These are phyloP conservation scores for Ganoderma sinense DNA, from an alignment of 1,284 basidiomycete genomes.

Conservation along the genomic window DNA sequence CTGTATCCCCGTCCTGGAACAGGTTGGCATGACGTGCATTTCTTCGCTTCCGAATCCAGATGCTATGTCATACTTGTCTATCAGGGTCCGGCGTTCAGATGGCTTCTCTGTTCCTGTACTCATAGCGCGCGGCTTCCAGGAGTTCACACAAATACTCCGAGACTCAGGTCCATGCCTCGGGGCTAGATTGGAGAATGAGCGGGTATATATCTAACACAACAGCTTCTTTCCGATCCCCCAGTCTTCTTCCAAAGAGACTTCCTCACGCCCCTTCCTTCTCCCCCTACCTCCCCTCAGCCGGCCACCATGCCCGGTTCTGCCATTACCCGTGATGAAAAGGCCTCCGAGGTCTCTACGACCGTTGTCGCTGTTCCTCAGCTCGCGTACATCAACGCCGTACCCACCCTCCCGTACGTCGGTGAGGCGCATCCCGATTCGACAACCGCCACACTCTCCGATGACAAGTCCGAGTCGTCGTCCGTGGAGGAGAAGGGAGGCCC, in stretches of 20 bases:
- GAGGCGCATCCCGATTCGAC: conserved; percentile 20
- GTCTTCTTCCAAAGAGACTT: neutral
- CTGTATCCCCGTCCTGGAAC: neutral
- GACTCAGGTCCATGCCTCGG: neutral
- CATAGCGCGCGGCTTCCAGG: neutral
- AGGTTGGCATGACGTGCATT: neutral
- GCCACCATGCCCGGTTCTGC: neutral
- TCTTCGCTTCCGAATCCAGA: neutral
- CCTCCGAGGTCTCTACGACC: neutral
- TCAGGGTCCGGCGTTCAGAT: neutral
- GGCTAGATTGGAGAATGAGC: neutral
- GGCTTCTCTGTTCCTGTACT: neutral
- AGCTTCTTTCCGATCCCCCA: conserved; percentile 1
- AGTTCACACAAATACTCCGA: neutral
- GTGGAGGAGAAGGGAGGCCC: conserved; percentile 37
- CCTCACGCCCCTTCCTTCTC: neutral
- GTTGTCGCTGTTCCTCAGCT: neutral
- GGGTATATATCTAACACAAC: conserved; percentile 22
- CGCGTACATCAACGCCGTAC: conserved; percentile 5
- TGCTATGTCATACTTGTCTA: neutral
- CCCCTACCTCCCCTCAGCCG: neutral
- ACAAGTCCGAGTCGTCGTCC: conserved; percentile 31
- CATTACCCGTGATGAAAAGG: neutral
- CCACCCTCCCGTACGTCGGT: conserved; percentile 18
- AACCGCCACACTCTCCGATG: conserved; percentile 20